Conservation (phyloP, 306 rosid genomes). For the cucumber (Cucumis sativus) region DNA sequence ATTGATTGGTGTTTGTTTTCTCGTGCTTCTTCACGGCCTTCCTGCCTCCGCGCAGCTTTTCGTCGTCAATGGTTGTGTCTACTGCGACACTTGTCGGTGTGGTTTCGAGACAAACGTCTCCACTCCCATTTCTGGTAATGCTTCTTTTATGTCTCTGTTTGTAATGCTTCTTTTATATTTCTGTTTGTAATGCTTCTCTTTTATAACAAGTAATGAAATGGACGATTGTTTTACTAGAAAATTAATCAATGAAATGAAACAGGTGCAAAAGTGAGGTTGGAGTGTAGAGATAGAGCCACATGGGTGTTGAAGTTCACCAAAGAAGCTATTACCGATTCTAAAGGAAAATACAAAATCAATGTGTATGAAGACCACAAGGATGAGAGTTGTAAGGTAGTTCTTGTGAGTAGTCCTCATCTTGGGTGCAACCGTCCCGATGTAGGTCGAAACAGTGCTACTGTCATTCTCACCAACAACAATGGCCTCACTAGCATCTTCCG, state of each 20-base stretch:
- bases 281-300: constrained; percentile 36
- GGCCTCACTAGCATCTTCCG: constrained; percentile 34
- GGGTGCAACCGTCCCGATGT: constrained; percentile 30
- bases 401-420: constrained; percentile 32
- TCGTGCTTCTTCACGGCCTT: too few species aligned
- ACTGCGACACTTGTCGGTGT: constrained; percentile 71
- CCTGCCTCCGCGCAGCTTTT: constrained; percentile 11
- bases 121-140: constrained; percentile 26
- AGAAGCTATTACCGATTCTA: constrained; percentile 31
- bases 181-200: too few species aligned
- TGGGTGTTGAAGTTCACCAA: constrained; percentile 16
- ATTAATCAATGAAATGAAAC: background rate
- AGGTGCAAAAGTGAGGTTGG: constrained; percentile 57
- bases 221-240: too few species aligned
- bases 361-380: constrained; percentile 46
- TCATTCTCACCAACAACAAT: constrained; percentile 41
- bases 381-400: constrained; percentile 29
- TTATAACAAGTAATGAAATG: too few species aligned
- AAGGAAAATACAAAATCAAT: constrained; percentile 31
- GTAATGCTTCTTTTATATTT: too few species aligned
- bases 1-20: background rate
- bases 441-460: constrained; percentile 36
- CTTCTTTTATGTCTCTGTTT: too few species aligned
- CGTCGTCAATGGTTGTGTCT: constrained; percentile 33
- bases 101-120: constrained; percentile 68